Percentiles rank a stretch among this genome's conserved stretches.
phyloP scores from a whole-genome alignment of 2,329 filamentous ascomycete species.

The Sporothrix pseudoabietina region DNA sequence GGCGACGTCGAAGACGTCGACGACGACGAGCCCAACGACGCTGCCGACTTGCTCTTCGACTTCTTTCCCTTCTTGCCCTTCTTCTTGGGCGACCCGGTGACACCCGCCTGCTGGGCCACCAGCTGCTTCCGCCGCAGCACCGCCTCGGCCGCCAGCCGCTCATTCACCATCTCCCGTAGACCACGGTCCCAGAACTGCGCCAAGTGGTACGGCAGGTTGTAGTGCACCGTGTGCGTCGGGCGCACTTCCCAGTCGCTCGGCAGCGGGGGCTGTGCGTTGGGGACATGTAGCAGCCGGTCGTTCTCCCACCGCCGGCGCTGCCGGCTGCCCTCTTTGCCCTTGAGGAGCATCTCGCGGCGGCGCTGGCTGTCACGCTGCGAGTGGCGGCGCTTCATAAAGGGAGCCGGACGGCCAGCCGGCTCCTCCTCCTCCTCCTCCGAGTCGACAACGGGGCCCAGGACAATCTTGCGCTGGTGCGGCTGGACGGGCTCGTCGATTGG shows the following conservation, averaged over 20 bases:
- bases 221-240: slow-evolving; percentile 76
- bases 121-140: slow-evolving; percentile 48
- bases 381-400: background rate
- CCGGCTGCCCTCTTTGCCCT: slow-evolving; percentile 87
- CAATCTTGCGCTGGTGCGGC: slow-evolving; percentile 23
- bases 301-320: slow-evolving; percentile 94
- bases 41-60: background rate
- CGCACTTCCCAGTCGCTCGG: slow-evolving; percentile 80
- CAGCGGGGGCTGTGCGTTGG: slow-evolving; percentile 79
- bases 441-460: slow-evolving; percentile 37
- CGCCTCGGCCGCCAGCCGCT: slow-evolving; percentile 47
- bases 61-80: slow-evolving; percentile 21
- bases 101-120: slow-evolving; percentile 48
- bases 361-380: slow-evolving; percentile 58
- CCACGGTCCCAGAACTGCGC: slow-evolving; percentile 78
- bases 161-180: slow-evolving; percentile 55
- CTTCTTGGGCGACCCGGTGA: slow-evolving; percentile 40
- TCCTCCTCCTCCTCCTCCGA: background rate
- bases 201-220: slow-evolving; percentile 79
- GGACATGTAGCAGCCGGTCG: slow-evolving; percentile 83
- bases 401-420: slow-evolving; percentile 31
- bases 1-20: slow-evolving; percentile 33
- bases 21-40: background rate
- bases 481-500: slow-evolving; percentile 65
- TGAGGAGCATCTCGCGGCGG: slow-evolving; percentile 73